Percentiles rank a stretch among this genome's conserved stretches.
Evolutionary conservation across 1,139 yeast genomes (phyloP).

Genomic region (Yamadazyma triangularis): DNA sequence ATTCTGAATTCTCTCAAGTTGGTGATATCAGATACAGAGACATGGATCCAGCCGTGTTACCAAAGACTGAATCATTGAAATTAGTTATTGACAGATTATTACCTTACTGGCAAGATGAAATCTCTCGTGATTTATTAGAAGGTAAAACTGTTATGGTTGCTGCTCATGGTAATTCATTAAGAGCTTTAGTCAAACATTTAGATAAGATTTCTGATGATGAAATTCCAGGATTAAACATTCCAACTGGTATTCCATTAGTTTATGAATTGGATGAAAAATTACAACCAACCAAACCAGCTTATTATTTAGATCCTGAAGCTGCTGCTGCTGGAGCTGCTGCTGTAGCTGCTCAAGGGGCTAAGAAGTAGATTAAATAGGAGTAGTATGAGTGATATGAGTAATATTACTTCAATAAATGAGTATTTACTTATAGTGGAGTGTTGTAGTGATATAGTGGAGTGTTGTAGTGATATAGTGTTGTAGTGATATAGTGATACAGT

Average conservation of each 20-base stretch:
- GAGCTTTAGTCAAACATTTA: constrained; percentile 95
- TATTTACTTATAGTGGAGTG: no score
- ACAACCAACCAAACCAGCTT: constrained; percentile 88
- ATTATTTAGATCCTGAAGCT: constrained; percentile 98
- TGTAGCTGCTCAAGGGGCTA: constrained; percentile 90
- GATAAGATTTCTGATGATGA: constrained; percentile 90
- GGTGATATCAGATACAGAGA: constrained; percentile 81
- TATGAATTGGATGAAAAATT: constrained; percentile 88
- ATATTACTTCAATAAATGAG: no score
- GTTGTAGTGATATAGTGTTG: no score
- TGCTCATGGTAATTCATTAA: constrained; percentile 98
- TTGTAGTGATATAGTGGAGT: no score
- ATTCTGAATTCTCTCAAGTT: constrained; percentile 77
- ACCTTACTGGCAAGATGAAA: constrained; percentile 97
- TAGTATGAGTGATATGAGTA: no score
- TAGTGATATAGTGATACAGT: no score
- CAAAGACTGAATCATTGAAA: constrained; percentile 92
- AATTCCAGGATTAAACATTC: constrained; percentile 92
- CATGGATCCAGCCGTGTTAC: constrained; percentile 80
- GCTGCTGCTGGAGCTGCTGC: constrained; percentile 99
- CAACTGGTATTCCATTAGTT: constrained; percentile 98
- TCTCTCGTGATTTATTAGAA: constrained; percentile 75
- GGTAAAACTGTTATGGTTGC: constrained; percentile 92
- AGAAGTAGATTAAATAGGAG: no score
- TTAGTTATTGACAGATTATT: constrained; percentile 94